Evolutionary conservation across 768 basidiomycete genomes (phyloP), one percentile per base, ranked within the genome.

Genomic region (Suillus weaverae): DNA sequence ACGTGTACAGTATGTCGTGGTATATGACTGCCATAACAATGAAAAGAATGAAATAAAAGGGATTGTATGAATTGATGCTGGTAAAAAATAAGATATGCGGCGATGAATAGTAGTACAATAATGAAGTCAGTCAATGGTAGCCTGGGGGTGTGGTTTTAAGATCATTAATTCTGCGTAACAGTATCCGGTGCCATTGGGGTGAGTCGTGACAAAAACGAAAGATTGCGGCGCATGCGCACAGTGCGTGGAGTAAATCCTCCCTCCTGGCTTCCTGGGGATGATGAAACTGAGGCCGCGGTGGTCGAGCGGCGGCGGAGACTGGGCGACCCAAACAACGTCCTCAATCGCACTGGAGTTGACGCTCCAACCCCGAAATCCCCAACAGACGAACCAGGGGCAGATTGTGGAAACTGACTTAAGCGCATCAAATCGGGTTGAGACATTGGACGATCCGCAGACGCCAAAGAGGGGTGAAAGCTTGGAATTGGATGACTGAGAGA

Each of bases 161-260:
- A 54, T 61, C 62, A 60, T 62, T 66, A 60, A 57, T 60, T 53
- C 53, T 62, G 63, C 64, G 66, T 48, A 20, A 55, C 60, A 61
- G 59, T 44, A 48, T 61, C 50, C 41, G 61, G 56, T 39, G 20
- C 41, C 33, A 70, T 63, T 7, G 71, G 67, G 67, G 75, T 75
- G 68, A 80, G 63, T 67, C 74, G 73, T 63, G 76, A 77, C 63
- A 80, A 69, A 70, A 80, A 73, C 35, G 79, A 77, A 38, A 73
- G 65, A 68, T 77, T 78, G 32, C 77, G 76, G 61, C 75, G 71
- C 38, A 72, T 69, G 35, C 73, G 72, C 64, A 65, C 65, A 54
- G 68, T 68, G 62, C 64, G 66, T 41, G 61, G 65, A n/a, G 38
- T 64, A 2, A 63, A 22, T 16, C 67, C 70, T 56, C 69, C 67